Evolutionary conservation across 2,329 filamentous ascomycete genomes (phyloP), one percentile per base, ranked within the genome.

Genomic region (Arthroderma sp.): DNA sequence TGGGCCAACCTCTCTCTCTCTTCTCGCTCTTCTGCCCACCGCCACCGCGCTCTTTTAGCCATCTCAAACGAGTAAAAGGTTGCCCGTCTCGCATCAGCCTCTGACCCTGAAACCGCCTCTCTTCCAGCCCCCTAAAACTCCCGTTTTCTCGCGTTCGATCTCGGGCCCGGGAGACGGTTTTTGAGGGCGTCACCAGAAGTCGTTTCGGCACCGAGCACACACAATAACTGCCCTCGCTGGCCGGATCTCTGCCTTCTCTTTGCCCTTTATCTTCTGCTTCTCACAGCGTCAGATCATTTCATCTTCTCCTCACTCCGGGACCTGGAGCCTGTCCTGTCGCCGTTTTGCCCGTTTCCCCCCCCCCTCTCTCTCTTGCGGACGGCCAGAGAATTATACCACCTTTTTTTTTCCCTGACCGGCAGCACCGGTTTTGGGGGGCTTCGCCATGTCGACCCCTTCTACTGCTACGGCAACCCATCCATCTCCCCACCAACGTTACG

Each of bases 401-500:
- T 21, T 11, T 11, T 19, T 17, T 43, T 43, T 43, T 43, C 17
- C 41, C 19, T 44, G 41, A 31, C 44, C 44, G 44, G 25, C 44
- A 33, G 44, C 41, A 23, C 41, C 41, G 41, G 41, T 44, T 44
- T 44, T 21, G 49, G 49, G 25, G 33, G 15, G 35, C 19, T 5
- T 23, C 43, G 58, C 62, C 71, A 91, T 91, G 87, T 91, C 87
- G 78, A 90, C 87, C 65, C 87, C 87, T 64, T 88, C 86, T 61
- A 86, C 84, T 67, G 85, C 84, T 66, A 86, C 85, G 71, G 84
- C 84, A 67, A 86, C 84, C 64, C 78, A 88, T 68, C 83, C 84
- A 69, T 81, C 81, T 66, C 83, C 85, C 72, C 81, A 83, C 72
- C 79, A 80, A 21, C 51, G 51, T 23, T 83, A 84, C 76, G 77